Evolutionary conservation across 768 basidiomycete genomes (phyloP).

Genomic region (Amanita pseudoporphyria): DNA sequence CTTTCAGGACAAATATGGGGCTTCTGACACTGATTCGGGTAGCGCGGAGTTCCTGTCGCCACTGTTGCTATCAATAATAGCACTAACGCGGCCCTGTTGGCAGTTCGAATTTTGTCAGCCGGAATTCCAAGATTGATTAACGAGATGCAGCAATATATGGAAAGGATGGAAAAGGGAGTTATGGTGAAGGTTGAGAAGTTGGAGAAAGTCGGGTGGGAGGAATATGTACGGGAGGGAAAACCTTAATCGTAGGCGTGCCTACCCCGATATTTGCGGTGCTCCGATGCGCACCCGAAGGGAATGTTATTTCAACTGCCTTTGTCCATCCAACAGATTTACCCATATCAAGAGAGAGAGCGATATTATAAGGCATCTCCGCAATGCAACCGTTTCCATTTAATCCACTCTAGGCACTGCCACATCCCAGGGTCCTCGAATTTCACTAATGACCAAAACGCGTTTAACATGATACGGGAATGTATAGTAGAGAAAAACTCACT

Average conservation of each 20-base stretch:
- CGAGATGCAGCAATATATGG: slow-evolving; percentile 70
- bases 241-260: too few species aligned
- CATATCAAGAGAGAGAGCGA: too few species aligned
- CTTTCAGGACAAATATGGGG: slow-evolving; percentile 2
- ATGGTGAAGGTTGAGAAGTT: slow-evolving; percentile 70
- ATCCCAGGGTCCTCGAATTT: slow-evolving; percentile 88
- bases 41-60: slow-evolving; percentile 88
- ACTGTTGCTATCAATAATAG: slow-evolving; percentile 97
- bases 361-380: too few species aligned
- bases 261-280: too few species aligned
- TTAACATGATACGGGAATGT: slow-evolving; percentile 2
- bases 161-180: slow-evolving; percentile 63
- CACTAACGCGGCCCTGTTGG: slow-evolving; percentile 87
- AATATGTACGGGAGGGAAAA: slow-evolving; percentile 43
- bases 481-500: slow-evolving; percentile 35
- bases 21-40: slow-evolving; percentile 28
- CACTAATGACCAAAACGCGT: slow-evolving; percentile 33
- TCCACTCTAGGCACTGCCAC: slow-evolving; percentile 70
- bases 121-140: slow-evolving; percentile 56
- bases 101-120: slow-evolving; percentile 79
- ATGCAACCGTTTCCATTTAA: slow-evolving; percentile 14
- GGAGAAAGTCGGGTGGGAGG: slow-evolving; percentile 78
- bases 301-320: too few species aligned
- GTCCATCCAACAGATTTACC: too few species aligned
- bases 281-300: too few species aligned